Conservation (phyloP, 75 land plant species). For the Larix kaempferi region DNA sequence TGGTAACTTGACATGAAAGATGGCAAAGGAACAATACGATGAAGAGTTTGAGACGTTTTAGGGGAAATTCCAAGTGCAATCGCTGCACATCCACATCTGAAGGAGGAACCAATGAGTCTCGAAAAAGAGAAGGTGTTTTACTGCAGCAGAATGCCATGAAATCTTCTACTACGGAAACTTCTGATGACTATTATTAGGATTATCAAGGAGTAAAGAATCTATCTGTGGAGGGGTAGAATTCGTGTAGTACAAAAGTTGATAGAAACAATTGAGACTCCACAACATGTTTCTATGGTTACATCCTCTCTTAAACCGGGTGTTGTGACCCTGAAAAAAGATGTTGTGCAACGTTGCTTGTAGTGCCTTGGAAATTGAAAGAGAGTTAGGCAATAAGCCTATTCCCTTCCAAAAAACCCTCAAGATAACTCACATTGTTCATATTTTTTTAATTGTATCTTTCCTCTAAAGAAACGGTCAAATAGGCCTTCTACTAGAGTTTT, state of each 20-base stretch:
- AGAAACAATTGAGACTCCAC: conserved; percentile 53
- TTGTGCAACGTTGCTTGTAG: conserved; percentile 72
- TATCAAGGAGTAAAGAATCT: conserved; percentile 9
- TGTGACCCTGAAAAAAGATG: conserved; percentile 62
- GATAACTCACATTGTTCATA: not conserved
- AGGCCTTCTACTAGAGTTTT: no score
- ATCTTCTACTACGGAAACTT: conserved; percentile 3
- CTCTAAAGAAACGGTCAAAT: not conserved
- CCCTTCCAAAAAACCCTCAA: not conserved
- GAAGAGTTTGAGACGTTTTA: conserved; percentile 49
- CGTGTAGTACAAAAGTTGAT: conserved; percentile 87
- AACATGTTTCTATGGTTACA: conserved; percentile 52
- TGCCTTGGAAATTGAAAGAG: conserved; percentile 43
- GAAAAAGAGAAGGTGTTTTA: not conserved
- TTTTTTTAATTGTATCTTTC: no score
- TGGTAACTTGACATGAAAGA: conserved; percentile 4
- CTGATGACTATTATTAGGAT: conserved; percentile 6
- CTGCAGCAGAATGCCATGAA: conserved; percentile 1
- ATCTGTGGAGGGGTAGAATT: conserved; percentile 37
- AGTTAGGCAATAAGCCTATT: conserved; percentile 32
- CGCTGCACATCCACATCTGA: conserved; percentile 14
- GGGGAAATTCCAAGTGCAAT: conserved; percentile 51
- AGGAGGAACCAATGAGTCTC: conserved; percentile 2
- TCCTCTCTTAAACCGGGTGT: conserved; percentile 49
- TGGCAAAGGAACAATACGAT: conserved; percentile 43